Conservation (phyloP, 2,329 filamentous ascomycete genomes). For the Alternaria novae-zelandiae region DNA sequence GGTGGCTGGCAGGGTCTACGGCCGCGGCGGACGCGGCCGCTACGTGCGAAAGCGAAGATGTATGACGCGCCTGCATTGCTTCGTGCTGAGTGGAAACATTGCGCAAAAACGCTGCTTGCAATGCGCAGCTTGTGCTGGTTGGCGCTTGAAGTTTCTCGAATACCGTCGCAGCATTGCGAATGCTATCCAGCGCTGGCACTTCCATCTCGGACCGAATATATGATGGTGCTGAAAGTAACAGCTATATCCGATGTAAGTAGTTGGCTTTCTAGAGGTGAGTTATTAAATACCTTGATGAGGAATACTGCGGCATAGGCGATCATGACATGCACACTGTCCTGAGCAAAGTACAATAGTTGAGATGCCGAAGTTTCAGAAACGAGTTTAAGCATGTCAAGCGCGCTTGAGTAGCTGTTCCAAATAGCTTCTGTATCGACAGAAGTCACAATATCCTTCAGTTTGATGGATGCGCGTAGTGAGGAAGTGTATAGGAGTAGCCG, state of each 20-base stretch:
- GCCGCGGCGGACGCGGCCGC: not conserved
- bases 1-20: not conserved
- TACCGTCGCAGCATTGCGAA: not conserved
- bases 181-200: not conserved
- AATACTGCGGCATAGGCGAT: conserved; percentile 18
- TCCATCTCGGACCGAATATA: conserved; percentile 5
- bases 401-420: conserved; percentile 14
- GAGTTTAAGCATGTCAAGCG: conserved; percentile 10
- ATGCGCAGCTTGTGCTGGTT: not conserved
- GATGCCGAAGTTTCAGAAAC: not conserved
- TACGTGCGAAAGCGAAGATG: not conserved
- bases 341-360: conserved; percentile 13
- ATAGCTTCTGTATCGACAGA: conserved; percentile 16
- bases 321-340: conserved; percentile 17
- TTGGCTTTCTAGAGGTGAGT: not conserved
- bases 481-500: conserved; percentile 11
- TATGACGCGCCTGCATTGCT: not conserved
- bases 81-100: not conserved
- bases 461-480: conserved; percentile 5
- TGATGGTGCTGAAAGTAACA: not conserved
- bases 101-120: conserved; percentile 1
- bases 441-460: conserved; percentile 2
- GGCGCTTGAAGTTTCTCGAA: not conserved
- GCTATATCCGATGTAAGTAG: not conserved
- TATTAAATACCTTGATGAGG: conserved; percentile 12